These are phyloP conservation scores for Verticillium alfalfae DNA, from an alignment of 2,329 filamentous ascomycete genomes.

Conservation along the genomic window DNA sequence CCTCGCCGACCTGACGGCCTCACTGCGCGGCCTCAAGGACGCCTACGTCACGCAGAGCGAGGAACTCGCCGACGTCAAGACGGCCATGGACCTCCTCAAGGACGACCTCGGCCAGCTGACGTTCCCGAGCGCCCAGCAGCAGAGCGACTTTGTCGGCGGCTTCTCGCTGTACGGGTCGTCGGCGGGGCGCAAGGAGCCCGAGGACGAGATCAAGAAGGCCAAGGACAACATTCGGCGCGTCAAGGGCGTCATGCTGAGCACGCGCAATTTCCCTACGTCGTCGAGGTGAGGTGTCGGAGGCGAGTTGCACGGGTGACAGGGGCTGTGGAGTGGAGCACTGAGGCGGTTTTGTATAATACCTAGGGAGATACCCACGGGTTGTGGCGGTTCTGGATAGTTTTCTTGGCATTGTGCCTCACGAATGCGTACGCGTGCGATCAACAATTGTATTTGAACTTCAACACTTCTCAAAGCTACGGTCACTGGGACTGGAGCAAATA, in stretches of 20 bases:
- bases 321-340: not conserved
- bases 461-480: no score
- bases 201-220: conserved; percentile 67
- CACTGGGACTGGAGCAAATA: no score
- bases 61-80: conserved; percentile 44
- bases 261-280: conserved; percentile 63
- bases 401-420: no score
- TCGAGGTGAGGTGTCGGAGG: conserved; percentile 21
- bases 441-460: not conserved
- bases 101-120: conserved; percentile 61
- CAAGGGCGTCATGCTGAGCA: conserved; percentile 72
- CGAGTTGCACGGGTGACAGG: no score
- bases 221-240: conserved; percentile 73
- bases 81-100: conserved; percentile 51
- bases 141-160: conserved; percentile 28
- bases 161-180: conserved; percentile 34
- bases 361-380: not conserved
- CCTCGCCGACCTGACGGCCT: conserved; percentile 35
- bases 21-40: conserved; percentile 35
- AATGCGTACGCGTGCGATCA: no score
- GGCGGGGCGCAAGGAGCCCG: conserved; percentile 43
- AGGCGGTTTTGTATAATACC: not conserved
- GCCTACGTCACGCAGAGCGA: conserved; percentile 38
- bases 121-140: conserved; percentile 34
- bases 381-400: not conserved